A percentile compares a stretch with the other conserved stretches of the same genome.
Conservation (phyloP, 2,329 filamentous ascomycete species). For the Chaetomium sp. region DNA sequence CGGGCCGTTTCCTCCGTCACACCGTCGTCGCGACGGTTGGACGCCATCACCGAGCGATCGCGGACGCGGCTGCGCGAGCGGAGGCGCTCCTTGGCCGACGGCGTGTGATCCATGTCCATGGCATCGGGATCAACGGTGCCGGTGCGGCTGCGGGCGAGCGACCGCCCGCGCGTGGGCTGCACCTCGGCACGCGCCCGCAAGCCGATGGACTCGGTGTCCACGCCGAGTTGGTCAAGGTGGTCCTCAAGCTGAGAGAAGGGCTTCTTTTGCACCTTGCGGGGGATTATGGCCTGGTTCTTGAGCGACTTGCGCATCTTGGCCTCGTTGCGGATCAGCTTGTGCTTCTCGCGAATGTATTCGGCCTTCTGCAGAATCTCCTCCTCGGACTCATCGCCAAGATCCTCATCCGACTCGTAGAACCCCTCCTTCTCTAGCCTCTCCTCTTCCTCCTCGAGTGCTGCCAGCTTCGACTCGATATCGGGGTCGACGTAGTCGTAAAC, state of each 20-base stretch:
- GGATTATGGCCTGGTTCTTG: conserved; percentile 94
- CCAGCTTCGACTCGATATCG: conserved; percentile 89
- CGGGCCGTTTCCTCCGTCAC: conserved; percentile 61
- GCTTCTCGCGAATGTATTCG: conserved; percentile 91
- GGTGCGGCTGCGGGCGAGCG: conserved; percentile 54
- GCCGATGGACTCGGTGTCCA: conserved; percentile 70
- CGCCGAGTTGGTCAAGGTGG: conserved; percentile 75
- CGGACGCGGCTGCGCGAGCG: conserved; percentile 69
- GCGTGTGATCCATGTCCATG: conserved; percentile 64
- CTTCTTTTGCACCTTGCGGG: conserved; percentile 73
- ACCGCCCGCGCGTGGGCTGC: conserved; percentile 65
- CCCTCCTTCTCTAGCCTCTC: conserved; percentile 86
- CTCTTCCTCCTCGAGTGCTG: conserved; percentile 89
- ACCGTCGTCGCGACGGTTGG: conserved; percentile 69
- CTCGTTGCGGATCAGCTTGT: conserved; percentile 85
- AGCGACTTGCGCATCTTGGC: conserved; percentile 91
- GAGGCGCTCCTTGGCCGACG: conserved; percentile 48
- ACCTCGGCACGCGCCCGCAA: conserved; percentile 59
- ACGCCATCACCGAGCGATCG: conserved; percentile 48
- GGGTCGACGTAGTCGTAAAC: conserved; percentile 96
- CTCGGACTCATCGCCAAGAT: conserved; percentile 82
- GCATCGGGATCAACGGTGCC: conserved; percentile 59
- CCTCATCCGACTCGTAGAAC: conserved; percentile 81
- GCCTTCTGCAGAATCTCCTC: conserved; percentile 87
- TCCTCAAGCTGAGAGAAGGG: conserved; percentile 81